Conservation (phyloP, 2,329 filamentous ascomycete genomes). For the Aspergillus calidoustus region DNA sequence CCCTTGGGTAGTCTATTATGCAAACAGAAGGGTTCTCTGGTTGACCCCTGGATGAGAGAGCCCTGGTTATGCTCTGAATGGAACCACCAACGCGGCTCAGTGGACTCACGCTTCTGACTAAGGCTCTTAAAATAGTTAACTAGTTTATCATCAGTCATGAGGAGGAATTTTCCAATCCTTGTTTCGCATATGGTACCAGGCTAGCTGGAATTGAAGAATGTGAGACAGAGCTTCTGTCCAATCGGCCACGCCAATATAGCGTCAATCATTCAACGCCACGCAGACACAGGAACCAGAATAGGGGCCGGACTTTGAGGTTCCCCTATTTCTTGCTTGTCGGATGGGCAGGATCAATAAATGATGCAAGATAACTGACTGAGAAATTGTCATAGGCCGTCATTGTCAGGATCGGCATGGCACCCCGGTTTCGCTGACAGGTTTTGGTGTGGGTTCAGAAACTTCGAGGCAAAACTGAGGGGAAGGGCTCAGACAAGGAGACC, state of each 20-base stretch:
- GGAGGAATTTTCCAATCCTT: constrained; percentile 5
- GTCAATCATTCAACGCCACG: constrained; percentile 25
- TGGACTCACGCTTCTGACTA: not conserved
- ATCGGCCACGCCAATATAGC: constrained; percentile 18
- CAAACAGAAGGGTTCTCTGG: not conserved
- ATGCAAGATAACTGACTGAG: not conserved
- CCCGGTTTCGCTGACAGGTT: constrained; percentile 4
- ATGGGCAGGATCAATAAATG: constrained; percentile 8
- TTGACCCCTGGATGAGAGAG: not conserved
- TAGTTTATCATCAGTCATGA: constrained; percentile 1
- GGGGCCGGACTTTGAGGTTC: constrained; percentile 4
- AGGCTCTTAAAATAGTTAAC: constrained; percentile 15
- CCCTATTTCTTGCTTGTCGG: not conserved
- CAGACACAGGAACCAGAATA: constrained; percentile 10
- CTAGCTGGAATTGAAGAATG: constrained; percentile 16
- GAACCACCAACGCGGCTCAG: not conserved
- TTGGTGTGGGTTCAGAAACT: not conserved
- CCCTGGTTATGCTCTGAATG: not conserved
- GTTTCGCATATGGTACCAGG: constrained; percentile 12
- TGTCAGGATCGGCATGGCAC: constrained; percentile 2
- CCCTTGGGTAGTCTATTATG: not conserved
- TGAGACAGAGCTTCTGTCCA: constrained; percentile 18
- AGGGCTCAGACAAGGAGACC: not conserved
- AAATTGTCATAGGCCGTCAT: not conserved
- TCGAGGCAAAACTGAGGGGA: not conserved